A percentile compares a stretch with the other conserved stretches of the same genome.
These are phyloP conservation scores for Prunus mume DNA, from an alignment of 306 rosid species.

Conservation along the genomic window DNA sequence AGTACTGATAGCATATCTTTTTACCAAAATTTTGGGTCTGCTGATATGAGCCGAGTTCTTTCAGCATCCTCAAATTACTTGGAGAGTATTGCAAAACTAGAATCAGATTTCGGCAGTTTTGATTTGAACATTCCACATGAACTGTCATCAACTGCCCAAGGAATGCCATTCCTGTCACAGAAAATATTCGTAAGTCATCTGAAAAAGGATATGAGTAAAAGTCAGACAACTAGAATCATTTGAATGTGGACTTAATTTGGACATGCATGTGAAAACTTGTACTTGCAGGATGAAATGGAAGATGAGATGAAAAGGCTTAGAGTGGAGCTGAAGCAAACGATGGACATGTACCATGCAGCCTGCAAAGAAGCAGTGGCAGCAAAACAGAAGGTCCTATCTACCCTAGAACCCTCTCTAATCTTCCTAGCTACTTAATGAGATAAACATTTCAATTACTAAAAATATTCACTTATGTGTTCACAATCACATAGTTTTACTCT, in stretches of 20 bases:
- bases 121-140: conserved; percentile 7
- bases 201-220: not conserved
- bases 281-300: conserved; percentile 29
- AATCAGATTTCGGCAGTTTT: not conserved
- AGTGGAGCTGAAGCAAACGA: conserved; percentile 26
- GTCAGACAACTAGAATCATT: not conserved
- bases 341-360: conserved; percentile 28
- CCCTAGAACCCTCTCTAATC: not conserved
- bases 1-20: conserved; percentile 35
- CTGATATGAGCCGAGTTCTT: not conserved
- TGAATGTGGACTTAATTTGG: too few relatives aligned
- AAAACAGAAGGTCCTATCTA: conserved; percentile 23
- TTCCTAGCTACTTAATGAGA: not conserved
- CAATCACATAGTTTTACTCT: too few relatives aligned
- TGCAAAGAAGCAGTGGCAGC: conserved; percentile 21
- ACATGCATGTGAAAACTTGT: too few relatives aligned
- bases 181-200: conserved; percentile 16
- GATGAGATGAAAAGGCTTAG: conserved; percentile 29
- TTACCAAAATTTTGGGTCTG: conserved; percentile 17
- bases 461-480: too few relatives aligned
- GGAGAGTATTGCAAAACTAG: conserved; percentile 4
- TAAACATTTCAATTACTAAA: not conserved
- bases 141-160: not conserved
- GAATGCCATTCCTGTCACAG: conserved; percentile 11
- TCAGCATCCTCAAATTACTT: not conserved